Percentiles rank a stretch among this genome's conserved stretches.
phyloP scores from a whole-genome alignment of 2,329 filamentous ascomycete genomes.

The Aureobasidium lini region DNA sequence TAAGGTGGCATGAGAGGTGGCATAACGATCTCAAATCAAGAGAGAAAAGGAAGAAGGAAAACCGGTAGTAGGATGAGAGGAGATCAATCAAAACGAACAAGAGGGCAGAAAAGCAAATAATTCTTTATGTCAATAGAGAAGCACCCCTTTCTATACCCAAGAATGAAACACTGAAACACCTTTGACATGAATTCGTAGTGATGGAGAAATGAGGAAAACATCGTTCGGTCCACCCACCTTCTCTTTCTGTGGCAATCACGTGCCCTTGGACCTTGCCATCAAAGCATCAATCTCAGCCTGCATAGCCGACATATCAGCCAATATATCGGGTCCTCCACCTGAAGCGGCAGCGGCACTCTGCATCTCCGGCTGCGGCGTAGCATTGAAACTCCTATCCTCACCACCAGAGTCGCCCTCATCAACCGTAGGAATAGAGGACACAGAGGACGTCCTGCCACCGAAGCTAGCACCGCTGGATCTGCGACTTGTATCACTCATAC shows the following conservation, averaged over 20 bases:
- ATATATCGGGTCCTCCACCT: neutral
- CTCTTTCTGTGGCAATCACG: neutral
- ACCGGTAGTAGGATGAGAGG: neutral
- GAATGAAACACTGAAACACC: neutral
- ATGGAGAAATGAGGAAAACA: neutral
- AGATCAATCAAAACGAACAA: neutral
- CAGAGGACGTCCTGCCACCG: neutral
- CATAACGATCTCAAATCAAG: too few species aligned
- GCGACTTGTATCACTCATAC: conserved; percentile 3
- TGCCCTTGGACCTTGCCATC: neutral
- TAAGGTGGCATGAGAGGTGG: too few species aligned
- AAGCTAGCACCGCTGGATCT: conserved; percentile 6
- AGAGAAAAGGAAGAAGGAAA: neutral
- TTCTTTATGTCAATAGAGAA: neutral
- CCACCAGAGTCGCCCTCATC: conserved; percentile 2
- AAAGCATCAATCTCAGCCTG: conserved; percentile 13
- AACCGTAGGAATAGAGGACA: conserved; percentile 5
- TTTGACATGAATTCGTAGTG: neutral
- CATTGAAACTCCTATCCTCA: neutral
- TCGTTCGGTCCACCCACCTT: neutral
- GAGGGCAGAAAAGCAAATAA: neutral
- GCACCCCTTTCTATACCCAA: neutral
- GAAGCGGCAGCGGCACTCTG: neutral
- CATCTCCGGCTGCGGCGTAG: neutral
- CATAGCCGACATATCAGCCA: conserved; percentile 12